Percentiles rank a stretch among this genome's conserved stretches.
These are phyloP conservation scores for Multifurca ochricompacta DNA, from an alignment of 768 basidiomycete genomes.

Conservation along the genomic window DNA sequence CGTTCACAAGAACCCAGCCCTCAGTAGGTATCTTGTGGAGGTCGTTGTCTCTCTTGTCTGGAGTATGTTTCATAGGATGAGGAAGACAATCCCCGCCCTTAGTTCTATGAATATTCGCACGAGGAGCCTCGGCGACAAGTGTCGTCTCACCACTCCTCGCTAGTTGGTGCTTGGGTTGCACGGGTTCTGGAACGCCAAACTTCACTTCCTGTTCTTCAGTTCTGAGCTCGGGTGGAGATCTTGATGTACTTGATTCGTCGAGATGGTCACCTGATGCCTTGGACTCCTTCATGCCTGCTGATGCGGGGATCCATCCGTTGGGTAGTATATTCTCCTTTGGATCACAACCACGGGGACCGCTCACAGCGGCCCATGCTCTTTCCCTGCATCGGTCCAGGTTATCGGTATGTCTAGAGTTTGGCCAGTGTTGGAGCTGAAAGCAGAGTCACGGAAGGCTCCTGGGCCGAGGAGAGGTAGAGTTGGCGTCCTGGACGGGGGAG, in stretches of 20 bases:
- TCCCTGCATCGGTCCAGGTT: conserved; percentile 50
- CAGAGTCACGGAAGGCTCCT: conserved; percentile 60
- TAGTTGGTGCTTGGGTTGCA: conserved; percentile 33
- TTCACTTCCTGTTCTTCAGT: conserved; percentile 30
- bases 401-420: conserved; percentile 46
- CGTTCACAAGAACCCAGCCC: conserved; percentile 62
- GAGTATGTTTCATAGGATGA: not conserved
- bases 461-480: conserved; percentile 44
- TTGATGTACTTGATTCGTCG: not conserved
- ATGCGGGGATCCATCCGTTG: conserved; percentile 23
- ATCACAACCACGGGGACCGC: not conserved
- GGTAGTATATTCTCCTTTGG: conserved; percentile 12
- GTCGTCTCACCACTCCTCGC: conserved; percentile 59
- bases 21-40: conserved; percentile 33
- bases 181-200: conserved; percentile 47
- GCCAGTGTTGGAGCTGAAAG: conserved; percentile 42
- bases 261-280: not conserved
- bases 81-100: not conserved
- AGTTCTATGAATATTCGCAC: not conserved
- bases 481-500: conserved; percentile 24
- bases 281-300: not conserved
- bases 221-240: not conserved
- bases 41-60: not conserved
- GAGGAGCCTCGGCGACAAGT: conserved; percentile 42
- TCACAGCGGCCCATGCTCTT: conserved; percentile 19